phyloP scores from a whole-genome alignment of 1,284 basidiomycete species.

The Ceratobasidium sp. region DNA sequence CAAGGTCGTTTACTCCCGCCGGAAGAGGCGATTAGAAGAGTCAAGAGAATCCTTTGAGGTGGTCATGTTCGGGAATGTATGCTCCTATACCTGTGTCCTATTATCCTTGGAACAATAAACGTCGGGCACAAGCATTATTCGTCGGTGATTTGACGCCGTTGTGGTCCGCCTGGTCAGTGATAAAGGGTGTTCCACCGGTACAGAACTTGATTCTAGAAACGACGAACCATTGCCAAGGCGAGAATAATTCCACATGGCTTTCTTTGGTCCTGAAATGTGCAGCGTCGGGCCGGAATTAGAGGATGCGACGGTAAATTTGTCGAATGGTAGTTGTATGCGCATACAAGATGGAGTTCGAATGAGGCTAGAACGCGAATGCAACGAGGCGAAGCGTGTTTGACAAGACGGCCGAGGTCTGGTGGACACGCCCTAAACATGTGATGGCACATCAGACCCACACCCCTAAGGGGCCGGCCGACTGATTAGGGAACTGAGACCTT shows the following conservation, averaged over 20 bases:
- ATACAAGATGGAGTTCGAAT: not conserved
- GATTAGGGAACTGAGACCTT: too few species aligned
- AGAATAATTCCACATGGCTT: not conserved
- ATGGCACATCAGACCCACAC: too few species aligned
- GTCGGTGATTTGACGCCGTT: not conserved
- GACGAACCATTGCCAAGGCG: not conserved
- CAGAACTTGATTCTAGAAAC: not conserved
- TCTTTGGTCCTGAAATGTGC: not conserved
- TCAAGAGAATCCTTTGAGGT: too few species aligned
- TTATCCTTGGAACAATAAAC: too few species aligned
- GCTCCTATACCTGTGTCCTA: not conserved
- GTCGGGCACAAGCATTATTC: not conserved
- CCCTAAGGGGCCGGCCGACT: too few species aligned
- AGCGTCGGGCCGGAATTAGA: not conserved
- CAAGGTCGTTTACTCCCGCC: not conserved
- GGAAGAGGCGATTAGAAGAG: not conserved
- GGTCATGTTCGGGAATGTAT: not conserved
- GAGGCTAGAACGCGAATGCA: not conserved
- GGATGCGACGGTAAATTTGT: slow-evolving; percentile 10
- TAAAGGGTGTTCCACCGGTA: not conserved
- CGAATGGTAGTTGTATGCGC: not conserved
- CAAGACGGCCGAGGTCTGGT: too few species aligned
- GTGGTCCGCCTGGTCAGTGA: not conserved
- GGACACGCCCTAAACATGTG: too few species aligned
- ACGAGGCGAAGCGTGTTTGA: not conserved